Conservation (phyloP, 2,329 filamentous ascomycete genomes). For the Trichoderma atrobrunneum region DNA sequence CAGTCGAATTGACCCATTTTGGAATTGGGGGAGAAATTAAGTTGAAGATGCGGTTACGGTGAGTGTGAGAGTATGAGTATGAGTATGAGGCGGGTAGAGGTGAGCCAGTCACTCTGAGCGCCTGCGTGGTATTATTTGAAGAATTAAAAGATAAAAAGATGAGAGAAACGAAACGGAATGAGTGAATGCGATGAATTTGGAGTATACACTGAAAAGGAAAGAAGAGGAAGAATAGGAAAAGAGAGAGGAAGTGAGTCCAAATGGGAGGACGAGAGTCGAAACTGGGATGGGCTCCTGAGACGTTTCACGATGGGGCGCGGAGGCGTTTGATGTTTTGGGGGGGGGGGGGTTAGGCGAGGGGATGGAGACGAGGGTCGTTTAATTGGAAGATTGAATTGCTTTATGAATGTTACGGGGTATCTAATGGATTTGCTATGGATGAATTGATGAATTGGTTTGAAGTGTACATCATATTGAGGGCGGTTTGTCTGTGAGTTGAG, state of each 20-base stretch:
- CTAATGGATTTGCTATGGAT: no score
- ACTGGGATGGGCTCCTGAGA: conserved; percentile 19
- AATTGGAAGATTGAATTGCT: background rate
- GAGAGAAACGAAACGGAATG: background rate
- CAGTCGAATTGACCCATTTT: conserved; percentile 55
- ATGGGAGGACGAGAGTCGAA: background rate
- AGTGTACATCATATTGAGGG: background rate
- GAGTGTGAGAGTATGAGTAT: background rate
- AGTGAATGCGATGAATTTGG: background rate
- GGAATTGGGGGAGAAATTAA: no score
- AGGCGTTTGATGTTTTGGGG: conserved; percentile 1
- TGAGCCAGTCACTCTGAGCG: background rate
- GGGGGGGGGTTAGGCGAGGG: background rate
- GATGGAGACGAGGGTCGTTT: background rate
- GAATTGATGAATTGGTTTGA: background rate
- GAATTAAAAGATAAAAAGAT: background rate
- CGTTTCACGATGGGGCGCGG: conserved; percentile 19
- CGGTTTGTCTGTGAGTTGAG: background rate
- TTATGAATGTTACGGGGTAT: background rate
- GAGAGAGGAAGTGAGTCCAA: background rate
- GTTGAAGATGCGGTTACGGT: background rate
- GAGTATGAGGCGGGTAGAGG: background rate
- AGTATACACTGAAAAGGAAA: background rate
- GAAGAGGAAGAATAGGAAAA: background rate
- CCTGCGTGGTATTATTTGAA: background rate